Base-by-base conservation (phyloP, 164 flowering plant species). In the Berberis vulgaris region DNA sequence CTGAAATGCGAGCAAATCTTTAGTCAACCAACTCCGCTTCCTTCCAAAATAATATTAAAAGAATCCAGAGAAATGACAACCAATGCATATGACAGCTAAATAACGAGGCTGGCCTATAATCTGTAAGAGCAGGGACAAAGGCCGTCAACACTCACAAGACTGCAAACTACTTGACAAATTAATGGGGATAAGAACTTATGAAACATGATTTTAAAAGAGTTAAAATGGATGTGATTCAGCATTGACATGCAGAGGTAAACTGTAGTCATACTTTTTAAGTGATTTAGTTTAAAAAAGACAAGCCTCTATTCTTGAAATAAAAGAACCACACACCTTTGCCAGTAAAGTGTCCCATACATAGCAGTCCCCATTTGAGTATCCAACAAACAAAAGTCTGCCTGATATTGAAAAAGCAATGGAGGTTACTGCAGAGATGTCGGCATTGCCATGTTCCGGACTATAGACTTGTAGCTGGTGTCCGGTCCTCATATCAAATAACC, bases 391-490 rank as follows among this genome's bases (percentile, higher is more conserved):
- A 73, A 94, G 98, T 69, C 97, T 84, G 68, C 98, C 98, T 44
- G 97, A 94, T 78, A 78, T 73, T 62, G 98, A 94, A 78, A 94
- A 94, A 50, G 97, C 88, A 70, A 91, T 83, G 44, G 96, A 86
- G 62, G 86, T 91, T 62, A 91, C 98, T 54, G 44, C 79, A 44
- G 87, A 82, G 60, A 61, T 72, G n/a, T 84, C 92, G 75, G 72
- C 73, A 68, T 79, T 88, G 55, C 69, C 77, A 65, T 84, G 83
- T 63, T 68, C 82, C 73, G 83, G 96, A 64, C 47, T 12, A 74
- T 93, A 93, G 6, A 83, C 91, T 78, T 93, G 98, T 60, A 94
- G 91, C 72, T 87, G 89, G 79, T 94, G 97, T 45, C 97, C 98
- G 54, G 97, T 91, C 65, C 97, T 86, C 68, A 85, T 80, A 73